Conservation (phyloP, 805 yeast species). For the Isabelozyma rhagii region DNA sequence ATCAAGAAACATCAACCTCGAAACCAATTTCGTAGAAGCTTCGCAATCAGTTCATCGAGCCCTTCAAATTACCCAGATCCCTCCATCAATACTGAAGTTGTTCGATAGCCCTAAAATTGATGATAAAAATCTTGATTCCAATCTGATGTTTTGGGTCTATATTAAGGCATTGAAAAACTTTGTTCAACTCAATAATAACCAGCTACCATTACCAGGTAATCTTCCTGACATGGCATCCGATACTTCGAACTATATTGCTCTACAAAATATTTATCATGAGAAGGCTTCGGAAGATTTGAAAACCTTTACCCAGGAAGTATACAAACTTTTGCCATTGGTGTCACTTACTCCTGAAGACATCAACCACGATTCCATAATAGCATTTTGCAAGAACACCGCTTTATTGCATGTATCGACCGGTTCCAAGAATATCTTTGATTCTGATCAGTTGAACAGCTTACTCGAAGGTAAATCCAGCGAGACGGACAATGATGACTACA, state of each 20-base stretch:
- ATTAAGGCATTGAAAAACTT: slow-evolving; percentile 53
- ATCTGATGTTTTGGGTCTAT: slow-evolving; percentile 59
- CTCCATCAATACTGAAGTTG: slow-evolving; percentile 21
- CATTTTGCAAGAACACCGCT: slow-evolving; percentile 63
- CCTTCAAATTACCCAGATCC: slow-evolving; percentile 32
- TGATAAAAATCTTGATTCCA: slow-evolving; percentile 11
- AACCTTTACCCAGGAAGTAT: slow-evolving; percentile 33
- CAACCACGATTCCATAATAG: slow-evolving; percentile 31
- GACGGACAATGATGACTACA: slow-evolving; percentile 10
- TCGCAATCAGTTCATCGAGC: slow-evolving; percentile 33
- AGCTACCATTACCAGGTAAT: slow-evolving; percentile 69
- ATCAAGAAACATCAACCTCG: slow-evolving; percentile 48
- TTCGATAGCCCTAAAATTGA: slow-evolving; percentile 17
- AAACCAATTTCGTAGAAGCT: slow-evolving; percentile 45
- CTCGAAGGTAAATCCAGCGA: slow-evolving; percentile 7
- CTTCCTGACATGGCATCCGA: slow-evolving; percentile 89
- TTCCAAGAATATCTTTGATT: slow-evolving; percentile 17
- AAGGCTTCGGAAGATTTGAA: slow-evolving; percentile 53
- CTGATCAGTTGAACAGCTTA: slow-evolving; percentile 12
- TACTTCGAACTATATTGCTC: slow-evolving; percentile 54
- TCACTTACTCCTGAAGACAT: slow-evolving; percentile 28
- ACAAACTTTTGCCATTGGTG: slow-evolving; percentile 16
- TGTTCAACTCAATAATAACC: slow-evolving; percentile 29
- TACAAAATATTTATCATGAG: slow-evolving; percentile 55
- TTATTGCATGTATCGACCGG: slow-evolving; percentile 51